phyloP scores from a whole-genome alignment of 106 monocot genomes.

The Platanthera guangdongensis region DNA sequence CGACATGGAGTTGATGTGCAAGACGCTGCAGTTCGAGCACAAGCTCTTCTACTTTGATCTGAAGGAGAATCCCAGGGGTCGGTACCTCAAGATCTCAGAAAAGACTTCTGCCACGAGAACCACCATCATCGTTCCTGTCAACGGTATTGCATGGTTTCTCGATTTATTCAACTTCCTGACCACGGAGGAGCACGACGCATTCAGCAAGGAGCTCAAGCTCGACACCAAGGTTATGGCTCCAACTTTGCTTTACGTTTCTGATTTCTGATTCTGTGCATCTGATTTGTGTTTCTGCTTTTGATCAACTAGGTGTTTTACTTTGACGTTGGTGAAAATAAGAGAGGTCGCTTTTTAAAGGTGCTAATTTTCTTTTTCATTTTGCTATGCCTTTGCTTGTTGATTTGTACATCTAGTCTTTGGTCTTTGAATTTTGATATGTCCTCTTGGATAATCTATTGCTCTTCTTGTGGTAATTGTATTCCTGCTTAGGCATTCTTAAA shows the following conservation, averaged over 20 bases:
- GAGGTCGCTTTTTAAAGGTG: conserved; percentile 92
- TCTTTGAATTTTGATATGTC: neutral
- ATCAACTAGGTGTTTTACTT: conserved; percentile 75
- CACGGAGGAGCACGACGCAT: conserved; percentile 51
- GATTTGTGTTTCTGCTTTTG: conserved; percentile 4
- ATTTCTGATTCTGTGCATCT: conserved; percentile 7
- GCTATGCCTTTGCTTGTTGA: neutral
- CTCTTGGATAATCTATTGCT: neutral
- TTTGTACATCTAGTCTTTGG: neutral
- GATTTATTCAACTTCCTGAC: conserved; percentile 54
- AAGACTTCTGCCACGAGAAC: conserved; percentile 83
- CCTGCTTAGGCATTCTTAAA: neutral
- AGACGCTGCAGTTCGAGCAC: conserved; percentile 92
- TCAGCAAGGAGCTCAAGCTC: conserved; percentile 81
- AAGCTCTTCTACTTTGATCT: conserved; percentile 95
- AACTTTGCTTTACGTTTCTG: neutral
- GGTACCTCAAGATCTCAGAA: conserved; percentile 93
- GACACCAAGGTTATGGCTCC: conserved; percentile 60
- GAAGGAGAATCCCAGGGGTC: conserved; percentile 78
- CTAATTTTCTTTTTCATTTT: neutral
- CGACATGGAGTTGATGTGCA: conserved; percentile 65
- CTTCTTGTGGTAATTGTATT: neutral
- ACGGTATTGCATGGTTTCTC: conserved; percentile 71
- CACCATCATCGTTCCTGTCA: conserved; percentile 75
- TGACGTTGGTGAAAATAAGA: conserved; percentile 81